These are phyloP conservation scores for Vitis rotundifolia DNA, from an alignment of 164 flowering plant genomes.

Conservation along the genomic window DNA sequence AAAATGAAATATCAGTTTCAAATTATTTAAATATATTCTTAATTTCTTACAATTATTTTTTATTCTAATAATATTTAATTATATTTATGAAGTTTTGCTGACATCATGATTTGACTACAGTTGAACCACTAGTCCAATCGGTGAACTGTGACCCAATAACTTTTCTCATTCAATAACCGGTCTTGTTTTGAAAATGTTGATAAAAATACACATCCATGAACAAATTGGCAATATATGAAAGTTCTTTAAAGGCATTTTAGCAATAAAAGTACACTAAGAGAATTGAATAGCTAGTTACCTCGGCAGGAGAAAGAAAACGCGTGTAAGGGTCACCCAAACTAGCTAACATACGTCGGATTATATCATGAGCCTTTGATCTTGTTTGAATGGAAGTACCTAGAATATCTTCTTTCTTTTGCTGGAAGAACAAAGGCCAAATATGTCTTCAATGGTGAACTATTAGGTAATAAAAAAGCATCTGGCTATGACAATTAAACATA, in stretches of 20 bases:
- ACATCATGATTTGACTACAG: no score
- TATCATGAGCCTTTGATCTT: conserved; percentile 84
- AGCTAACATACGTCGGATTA: conserved; percentile 71
- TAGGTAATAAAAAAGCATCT: background rate
- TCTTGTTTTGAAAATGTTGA: no score
- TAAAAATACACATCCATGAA: background rate
- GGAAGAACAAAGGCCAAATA: conserved; percentile 10
- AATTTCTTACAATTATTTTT: no score
- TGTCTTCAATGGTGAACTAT: background rate
- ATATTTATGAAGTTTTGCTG: no score
- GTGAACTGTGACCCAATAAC: no score
- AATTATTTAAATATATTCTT: no score
- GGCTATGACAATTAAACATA: background rate
- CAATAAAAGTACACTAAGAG: background rate
- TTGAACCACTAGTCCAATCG: no score
- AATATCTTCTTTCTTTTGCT: conserved; percentile 69
- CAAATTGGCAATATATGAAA: background rate
- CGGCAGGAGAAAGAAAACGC: conserved; percentile 79
- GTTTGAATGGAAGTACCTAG: conserved; percentile 51
- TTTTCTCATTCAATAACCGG: no score
- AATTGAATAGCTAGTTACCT: conserved; percentile 42
- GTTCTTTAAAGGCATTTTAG: background rate
- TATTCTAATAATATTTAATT: no score
- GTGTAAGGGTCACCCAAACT: conserved; percentile 91
- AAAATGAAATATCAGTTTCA: no score